These are phyloP conservation scores for Russula vinacea DNA, from an alignment of 768 basidiomycete species.

Conservation along the genomic window DNA sequence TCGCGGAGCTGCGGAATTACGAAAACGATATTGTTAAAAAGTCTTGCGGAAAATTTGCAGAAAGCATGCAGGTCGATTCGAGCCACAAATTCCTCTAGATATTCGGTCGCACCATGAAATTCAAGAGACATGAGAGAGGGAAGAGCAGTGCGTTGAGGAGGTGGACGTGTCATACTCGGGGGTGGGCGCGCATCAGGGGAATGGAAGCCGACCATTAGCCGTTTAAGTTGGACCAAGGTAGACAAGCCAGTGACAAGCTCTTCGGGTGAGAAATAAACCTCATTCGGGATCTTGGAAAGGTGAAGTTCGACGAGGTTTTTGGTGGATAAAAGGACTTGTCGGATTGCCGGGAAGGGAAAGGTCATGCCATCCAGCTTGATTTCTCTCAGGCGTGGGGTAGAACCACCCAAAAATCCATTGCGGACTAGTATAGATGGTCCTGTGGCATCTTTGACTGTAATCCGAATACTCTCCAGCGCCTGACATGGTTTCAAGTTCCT, in stretches of 20 bases:
- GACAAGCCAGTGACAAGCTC: conserved; percentile 3
- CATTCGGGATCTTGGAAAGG: not conserved
- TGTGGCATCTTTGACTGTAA: conserved; percentile 38
- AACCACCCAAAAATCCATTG: not conserved
- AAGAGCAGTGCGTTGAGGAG: not conserved
- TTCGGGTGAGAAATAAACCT: conserved; percentile 1
- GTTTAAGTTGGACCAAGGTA: not conserved
- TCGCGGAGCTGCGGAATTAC: conserved; percentile 1
- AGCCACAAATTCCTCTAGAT: conserved; percentile 2
- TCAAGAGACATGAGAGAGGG: not conserved
- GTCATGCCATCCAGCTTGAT: not conserved
- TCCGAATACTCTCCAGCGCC: conserved; percentile 7
- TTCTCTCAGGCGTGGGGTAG: not conserved
- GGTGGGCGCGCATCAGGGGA: not conserved
- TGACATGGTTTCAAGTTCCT: conserved; percentile 32
- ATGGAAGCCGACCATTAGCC: not conserved
- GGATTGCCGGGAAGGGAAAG: conserved; percentile 7
- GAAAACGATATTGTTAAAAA: conserved; percentile 4
- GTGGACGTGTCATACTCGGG: not conserved
- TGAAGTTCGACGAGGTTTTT: not conserved
- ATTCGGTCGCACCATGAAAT: conserved; percentile 6
- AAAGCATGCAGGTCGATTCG: not conserved
- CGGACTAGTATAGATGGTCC: conserved; percentile 32
- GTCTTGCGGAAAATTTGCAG: not conserved
- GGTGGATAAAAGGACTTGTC: conserved; percentile 11